These are phyloP conservation scores for Rosellinia necatrix DNA, from an alignment of 2,329 filamentous ascomycete genomes.

Conservation along the genomic window DNA sequence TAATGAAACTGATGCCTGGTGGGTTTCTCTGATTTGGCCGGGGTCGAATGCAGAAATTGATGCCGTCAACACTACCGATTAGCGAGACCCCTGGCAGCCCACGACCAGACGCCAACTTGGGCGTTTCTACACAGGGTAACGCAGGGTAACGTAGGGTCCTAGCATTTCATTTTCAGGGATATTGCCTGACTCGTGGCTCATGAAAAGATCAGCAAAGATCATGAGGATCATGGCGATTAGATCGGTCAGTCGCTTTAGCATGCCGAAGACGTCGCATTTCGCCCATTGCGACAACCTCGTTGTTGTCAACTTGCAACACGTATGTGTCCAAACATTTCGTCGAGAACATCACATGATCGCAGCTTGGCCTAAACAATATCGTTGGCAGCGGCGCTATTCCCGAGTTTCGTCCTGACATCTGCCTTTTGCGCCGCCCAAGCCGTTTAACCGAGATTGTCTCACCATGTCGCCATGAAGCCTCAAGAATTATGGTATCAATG, in stretches of 20 bases:
- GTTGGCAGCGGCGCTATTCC: too few relatives aligned
- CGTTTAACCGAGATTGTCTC: conserved; percentile 7
- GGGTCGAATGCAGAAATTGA: background rate
- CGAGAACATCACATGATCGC: background rate
- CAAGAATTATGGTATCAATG: too few relatives aligned
- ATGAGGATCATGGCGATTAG: conserved; percentile 15
- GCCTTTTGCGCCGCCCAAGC: background rate
- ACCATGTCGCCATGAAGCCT: conserved; percentile 9
- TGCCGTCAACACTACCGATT: too few relatives aligned
- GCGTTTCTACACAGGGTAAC: too few relatives aligned
- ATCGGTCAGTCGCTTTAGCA: conserved; percentile 3
- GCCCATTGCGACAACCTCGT: background rate
- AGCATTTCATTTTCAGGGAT: too few relatives aligned
- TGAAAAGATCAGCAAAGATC: conserved; percentile 19
- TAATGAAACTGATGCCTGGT: conserved; percentile 12
- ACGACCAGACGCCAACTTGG: conserved; percentile 12
- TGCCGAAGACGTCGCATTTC: background rate
- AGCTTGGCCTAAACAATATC: background rate
- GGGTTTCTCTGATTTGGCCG: conserved; percentile 4
- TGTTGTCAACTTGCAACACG: background rate
- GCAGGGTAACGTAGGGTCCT: too few relatives aligned
- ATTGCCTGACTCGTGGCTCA: too few relatives aligned
- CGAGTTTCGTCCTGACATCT: background rate
- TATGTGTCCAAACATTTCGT: background rate
- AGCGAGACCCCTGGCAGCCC: conserved; percentile 7